Base-by-base conservation (phyloP, 352 stramenopile species). In the Thalassiosira delicatula region DNA sequence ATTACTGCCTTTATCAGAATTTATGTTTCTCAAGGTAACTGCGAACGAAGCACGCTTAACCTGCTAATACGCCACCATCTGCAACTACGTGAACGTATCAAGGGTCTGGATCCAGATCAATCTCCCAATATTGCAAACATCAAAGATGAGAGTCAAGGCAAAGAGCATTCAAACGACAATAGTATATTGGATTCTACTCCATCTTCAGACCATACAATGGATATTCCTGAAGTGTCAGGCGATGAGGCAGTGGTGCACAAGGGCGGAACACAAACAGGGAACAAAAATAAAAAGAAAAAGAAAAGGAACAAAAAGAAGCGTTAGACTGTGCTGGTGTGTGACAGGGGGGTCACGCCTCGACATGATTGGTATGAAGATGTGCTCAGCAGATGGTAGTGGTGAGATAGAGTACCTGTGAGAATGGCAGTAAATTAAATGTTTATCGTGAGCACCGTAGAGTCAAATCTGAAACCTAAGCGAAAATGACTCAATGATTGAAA, bases 1-100 rank as follows among this genome's bases (percentile, higher is more conserved):
- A 56, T 76, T 49, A 60, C 37, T 68, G 53, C 68, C 21, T 76
- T 76, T 68, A 11, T 76, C 42, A 76, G 46, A 30, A 76, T 76
- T 51, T 33, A 76, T 68, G 53, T 49, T 54, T 75, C 51, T 65
- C 21, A 25, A 27, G 53, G 67, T 9, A 65, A 66, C 2, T 75
- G 37, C 40, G 53, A 66, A 27, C 32, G 14, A 25, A 37, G 19
- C 9, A 42, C 30, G 25, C 42, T 75, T 30, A 75, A 29, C 33
- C 9, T 65, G 33, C 32, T 66, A 35, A 56, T 56, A n/a, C 49
- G 35, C n/a, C 53, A 75, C n/a, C 49, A 75, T 56, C 67, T 57
- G 19, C 32, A 75, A 75, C 40, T 75, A 40, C 67, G 67, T 17
- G n/a, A 75, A 75, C 25, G 49, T 25, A 65, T 75, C 19, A 66